phyloP scores from a whole-genome alignment of 352 stramenopile genomes.

The Pilasporangium apinafurcum region DNA sequence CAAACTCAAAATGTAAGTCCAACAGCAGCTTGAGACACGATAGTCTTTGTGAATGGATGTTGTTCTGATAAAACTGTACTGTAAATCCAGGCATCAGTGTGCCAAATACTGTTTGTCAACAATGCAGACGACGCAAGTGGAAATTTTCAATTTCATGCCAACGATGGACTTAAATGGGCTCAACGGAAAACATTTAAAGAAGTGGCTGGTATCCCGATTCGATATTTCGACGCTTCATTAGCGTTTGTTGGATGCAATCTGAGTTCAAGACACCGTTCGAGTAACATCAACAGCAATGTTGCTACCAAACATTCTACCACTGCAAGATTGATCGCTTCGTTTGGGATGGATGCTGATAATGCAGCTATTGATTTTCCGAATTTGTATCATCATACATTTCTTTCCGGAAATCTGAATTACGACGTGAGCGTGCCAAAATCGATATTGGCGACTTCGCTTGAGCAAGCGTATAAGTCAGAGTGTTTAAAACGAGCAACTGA shows the following conservation, averaged over 20 bases:
- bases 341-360: conserved; percentile 60
- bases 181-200: conserved; percentile 60
- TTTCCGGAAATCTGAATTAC: conserved; percentile 71
- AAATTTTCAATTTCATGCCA: conserved; percentile 57
- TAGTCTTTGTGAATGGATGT: background rate
- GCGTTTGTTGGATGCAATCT: conserved; percentile 71
- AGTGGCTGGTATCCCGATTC: conserved; percentile 60
- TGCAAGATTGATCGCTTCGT: conserved; percentile 58
- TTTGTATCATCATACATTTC: conserved; percentile 74
- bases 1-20: conserved; percentile 51
- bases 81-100: conserved; percentile 60
- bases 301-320: conserved; percentile 37
- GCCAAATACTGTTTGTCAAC: conserved; percentile 78
- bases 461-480: conserved; percentile 64
- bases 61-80: no score
- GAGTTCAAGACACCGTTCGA: no score
- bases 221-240: conserved; percentile 70
- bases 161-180: conserved; percentile 49
- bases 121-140: conserved; percentile 62
- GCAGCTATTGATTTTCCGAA: conserved; percentile 66
- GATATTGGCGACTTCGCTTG: conserved; percentile 24
- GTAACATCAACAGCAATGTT: conserved; percentile 18
- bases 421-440: conserved; percentile 34
- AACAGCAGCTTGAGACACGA: no score
- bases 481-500: conserved; percentile 40